Conservation (phyloP, 345 rosid species). For the Litchi chinensis region DNA sequence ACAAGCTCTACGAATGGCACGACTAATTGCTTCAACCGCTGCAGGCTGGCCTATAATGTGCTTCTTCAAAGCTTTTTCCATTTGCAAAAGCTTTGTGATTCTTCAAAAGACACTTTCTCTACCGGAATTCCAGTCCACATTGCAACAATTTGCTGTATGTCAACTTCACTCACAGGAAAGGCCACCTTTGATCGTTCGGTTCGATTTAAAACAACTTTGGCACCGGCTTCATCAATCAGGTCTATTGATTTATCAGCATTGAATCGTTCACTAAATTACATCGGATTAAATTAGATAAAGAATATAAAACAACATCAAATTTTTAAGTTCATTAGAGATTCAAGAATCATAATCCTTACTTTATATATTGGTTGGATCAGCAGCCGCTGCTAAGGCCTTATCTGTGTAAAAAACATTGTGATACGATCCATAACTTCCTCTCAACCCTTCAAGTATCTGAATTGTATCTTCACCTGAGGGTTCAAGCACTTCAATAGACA, state of each 20-base stretch:
- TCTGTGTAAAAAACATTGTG: conserved; percentile 41
- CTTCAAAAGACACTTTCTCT: conserved; percentile 38
- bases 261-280: conserved; percentile 57
- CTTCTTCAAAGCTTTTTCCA: conserved; percentile 37
- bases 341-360: conserved; percentile 18
- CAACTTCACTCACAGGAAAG: conserved; percentile 27
- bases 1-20: conserved; percentile 64
- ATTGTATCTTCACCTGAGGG: conserved; percentile 29
- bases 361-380: conserved; percentile 49
- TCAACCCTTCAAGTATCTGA: conserved; percentile 21
- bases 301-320: neutral
- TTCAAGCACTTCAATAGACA: conserved; percentile 24
- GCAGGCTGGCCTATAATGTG: conserved; percentile 44
- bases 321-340: neutral
- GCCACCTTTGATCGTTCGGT: neutral
- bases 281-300: neutral
- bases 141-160: conserved; percentile 38
- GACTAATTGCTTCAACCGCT: conserved; percentile 51
- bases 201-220: conserved; percentile 31
- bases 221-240: conserved; percentile 76
- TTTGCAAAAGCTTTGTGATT: conserved; percentile 39
- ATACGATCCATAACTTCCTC: conserved; percentile 31
- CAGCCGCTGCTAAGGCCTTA: conserved; percentile 46
- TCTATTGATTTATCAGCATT: conserved; percentile 76
- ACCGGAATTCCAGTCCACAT: conserved; percentile 54